phyloP scores from a whole-genome alignment of 1,284 basidiomycete genomes.

The Cryptococcus hybrid region DNA sequence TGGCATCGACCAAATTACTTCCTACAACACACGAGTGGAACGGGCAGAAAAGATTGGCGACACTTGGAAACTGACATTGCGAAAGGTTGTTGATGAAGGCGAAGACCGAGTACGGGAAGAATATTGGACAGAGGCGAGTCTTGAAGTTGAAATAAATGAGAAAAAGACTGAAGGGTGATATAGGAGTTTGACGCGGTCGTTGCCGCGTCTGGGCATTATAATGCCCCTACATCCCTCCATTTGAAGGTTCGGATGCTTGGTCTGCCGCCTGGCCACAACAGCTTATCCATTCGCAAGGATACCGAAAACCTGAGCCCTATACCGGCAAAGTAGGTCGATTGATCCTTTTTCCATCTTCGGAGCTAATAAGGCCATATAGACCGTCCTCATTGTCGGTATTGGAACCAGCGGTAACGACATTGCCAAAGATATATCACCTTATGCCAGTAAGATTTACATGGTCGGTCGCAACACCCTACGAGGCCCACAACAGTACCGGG shows the following conservation, averaged over 20 bases:
- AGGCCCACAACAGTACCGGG: conserved; percentile 28
- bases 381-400: conserved; percentile 55
- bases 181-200: conserved; percentile 56
- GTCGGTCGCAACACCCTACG: conserved; percentile 41
- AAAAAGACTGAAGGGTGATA: not conserved
- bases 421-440: conserved; percentile 41
- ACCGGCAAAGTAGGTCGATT: conserved; percentile 27
- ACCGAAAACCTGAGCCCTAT: conserved; percentile 52
- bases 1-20: conserved; percentile 50
- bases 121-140: conserved; percentile 44
- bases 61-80: conserved; percentile 25
- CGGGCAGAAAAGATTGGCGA: conserved; percentile 49
- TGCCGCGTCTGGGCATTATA: conserved; percentile 55
- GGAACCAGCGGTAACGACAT: conserved; percentile 55
- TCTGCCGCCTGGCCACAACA: conserved; percentile 44
- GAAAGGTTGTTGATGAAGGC: conserved; percentile 51
- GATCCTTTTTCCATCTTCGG: not conserved
- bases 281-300: conserved; percentile 54
- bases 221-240: conserved; percentile 53
- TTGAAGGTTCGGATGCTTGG: conserved; percentile 51
- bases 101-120: conserved; percentile 30
- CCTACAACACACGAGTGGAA: conserved; percentile 58
- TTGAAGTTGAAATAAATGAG: not conserved
- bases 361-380: conserved; percentile 24
- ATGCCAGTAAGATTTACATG: conserved; percentile 48